Percentiles rank a stretch among this genome's conserved stretches.
These are phyloP conservation scores for Malassezia sympodialis DNA, from an alignment of 1,284 basidiomycete species.

Conservation along the genomic window DNA sequence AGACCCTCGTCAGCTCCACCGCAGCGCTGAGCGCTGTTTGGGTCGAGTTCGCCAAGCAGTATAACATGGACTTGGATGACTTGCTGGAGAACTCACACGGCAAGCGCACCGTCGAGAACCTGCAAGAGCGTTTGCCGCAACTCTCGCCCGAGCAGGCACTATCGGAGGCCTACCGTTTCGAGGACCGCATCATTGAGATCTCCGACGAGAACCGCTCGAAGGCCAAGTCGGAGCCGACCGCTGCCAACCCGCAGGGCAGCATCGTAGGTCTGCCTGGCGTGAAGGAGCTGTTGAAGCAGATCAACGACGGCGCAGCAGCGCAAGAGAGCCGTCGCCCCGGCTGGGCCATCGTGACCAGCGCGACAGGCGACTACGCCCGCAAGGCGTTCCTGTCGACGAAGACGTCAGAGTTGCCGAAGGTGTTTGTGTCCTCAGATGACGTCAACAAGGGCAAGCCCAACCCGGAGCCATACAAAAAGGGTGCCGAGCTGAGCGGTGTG, in stretches of 20 bases:
- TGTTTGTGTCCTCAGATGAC: constrained; percentile 42
- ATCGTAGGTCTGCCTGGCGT: constrained; percentile 46
- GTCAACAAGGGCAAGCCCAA: constrained; percentile 42
- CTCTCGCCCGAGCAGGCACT: constrained; percentile 21
- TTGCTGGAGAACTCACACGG: constrained; percentile 25
- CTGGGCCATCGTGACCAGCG: constrained; percentile 48
- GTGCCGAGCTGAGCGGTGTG: constrained; percentile 25
- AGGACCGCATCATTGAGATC: constrained; percentile 24
- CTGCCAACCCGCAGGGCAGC: constrained; percentile 21
- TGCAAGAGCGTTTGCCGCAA: constrained; percentile 20
- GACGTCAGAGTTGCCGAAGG: constrained; percentile 22
- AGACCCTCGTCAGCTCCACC: constrained; percentile 27
- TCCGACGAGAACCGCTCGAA: constrained; percentile 24
- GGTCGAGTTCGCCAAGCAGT: constrained; percentile 21
- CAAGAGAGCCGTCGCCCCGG: constrained; percentile 20
- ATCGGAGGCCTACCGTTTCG: constrained; percentile 21
- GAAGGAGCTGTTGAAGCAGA: constrained; percentile 28
- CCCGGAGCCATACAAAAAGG: constrained; percentile 42
- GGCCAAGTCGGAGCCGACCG: constrained; percentile 5
- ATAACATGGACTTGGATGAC: constrained; percentile 25
- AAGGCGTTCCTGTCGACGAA: constrained; percentile 33
- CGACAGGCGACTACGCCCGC: constrained; percentile 42
- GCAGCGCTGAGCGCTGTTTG: constrained; percentile 27
- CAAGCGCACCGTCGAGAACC: constrained; percentile 30
- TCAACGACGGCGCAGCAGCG: constrained; percentile 18